Evolutionary conservation across 2,329 filamentous ascomycete genomes (phyloP), one percentile per base, ranked within the genome.

Genomic region (Ophiocordyceps camponoti-rufipedis): DNA sequence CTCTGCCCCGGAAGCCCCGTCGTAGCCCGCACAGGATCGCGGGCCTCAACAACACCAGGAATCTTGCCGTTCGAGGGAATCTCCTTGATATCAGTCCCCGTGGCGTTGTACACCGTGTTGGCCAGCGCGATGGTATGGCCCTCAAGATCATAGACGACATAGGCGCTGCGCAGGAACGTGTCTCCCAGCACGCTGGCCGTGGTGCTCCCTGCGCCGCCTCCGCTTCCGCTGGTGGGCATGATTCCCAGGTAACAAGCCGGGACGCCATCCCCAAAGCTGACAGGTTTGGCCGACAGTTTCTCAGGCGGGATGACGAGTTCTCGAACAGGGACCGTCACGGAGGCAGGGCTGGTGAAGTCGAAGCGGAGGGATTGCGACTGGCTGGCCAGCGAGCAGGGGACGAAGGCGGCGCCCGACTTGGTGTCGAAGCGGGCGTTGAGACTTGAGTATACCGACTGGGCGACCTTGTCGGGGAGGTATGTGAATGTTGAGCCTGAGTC

Each of bases 111-210:
- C 44, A 69, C 72, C 16, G 80, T 80, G 58, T 81, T 75, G 1
- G 80, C 82, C 31, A 86, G 62, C 2, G 77, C 80, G 51, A 86
- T 78, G 60, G 82, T 69, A 56, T 85, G 78, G 58, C 82, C 84
- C 28, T 68, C 74, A 19, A 85, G 66, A 56, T 86, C 81, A 56
- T 83, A 86, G 11, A 87, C 82, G 13, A 85, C 72, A 52, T 87
- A 87, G 0, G 82, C 82, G 33, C 78, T 81, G 43, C 82, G 70
- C 46, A 87, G 65, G 58, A 87, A 87, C 0, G 82, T 83, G 56
- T 86, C 82, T 14, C 82, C 82, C 28, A 87, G 64, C 2, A 85
- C 74, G 41, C 71, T 69, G n/a, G 71, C 32, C 10, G 32, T 14
- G 6, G 8, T 14, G 32, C 32, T n/a, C 12, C 32, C 71, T 29